Conservation (phyloP, 2,329 filamentous ascomycete genomes). For the Albophoma yamanashiensis region DNA sequence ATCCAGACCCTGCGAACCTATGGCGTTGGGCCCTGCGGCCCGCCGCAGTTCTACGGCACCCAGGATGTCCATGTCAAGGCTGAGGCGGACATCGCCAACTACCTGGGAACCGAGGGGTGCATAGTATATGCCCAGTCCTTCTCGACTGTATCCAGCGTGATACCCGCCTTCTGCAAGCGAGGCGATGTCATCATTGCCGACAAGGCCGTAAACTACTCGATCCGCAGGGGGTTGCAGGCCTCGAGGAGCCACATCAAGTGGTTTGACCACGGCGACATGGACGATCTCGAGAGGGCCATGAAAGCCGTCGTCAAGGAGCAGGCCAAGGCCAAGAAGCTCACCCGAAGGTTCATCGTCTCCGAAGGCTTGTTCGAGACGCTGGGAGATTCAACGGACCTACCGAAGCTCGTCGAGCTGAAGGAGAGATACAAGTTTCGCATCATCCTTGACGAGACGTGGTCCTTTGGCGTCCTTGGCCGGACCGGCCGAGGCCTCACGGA, state of each 20-base stretch:
- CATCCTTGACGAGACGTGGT: slow-evolving; percentile 95
- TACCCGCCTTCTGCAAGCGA: slow-evolving; percentile 92
- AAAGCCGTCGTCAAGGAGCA: slow-evolving; percentile 81
- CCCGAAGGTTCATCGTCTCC: slow-evolving; percentile 88
- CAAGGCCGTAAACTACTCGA: slow-evolving; percentile 83
- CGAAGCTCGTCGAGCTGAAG: slow-evolving; percentile 86
- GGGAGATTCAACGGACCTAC: slow-evolving; percentile 76
- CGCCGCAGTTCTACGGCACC: slow-evolving; percentile 95
- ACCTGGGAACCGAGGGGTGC: slow-evolving; percentile 76
- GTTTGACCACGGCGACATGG: slow-evolving; percentile 96
- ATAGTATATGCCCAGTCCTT: slow-evolving; percentile 97
- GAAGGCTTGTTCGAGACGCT: slow-evolving; percentile 89
- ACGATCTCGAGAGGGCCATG: slow-evolving; percentile 79
- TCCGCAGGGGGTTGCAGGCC: slow-evolving; percentile 89
- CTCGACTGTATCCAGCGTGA: slow-evolving; percentile 92
- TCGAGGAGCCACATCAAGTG: slow-evolving; percentile 83
- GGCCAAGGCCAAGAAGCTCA: slow-evolving; percentile 72
- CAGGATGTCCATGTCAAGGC: slow-evolving; percentile 98
- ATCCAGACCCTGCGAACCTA: slow-evolving; percentile 91
- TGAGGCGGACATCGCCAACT: slow-evolving; percentile 84
- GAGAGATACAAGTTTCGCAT: slow-evolving; percentile 96
- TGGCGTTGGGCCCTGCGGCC: slow-evolving; percentile 91
- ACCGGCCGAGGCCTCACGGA: slow-evolving; percentile 90
- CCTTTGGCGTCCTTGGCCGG: slow-evolving; percentile 85
- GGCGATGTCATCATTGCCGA: slow-evolving; percentile 97